These are phyloP conservation scores for Talaromyces pinophilus DNA, from an alignment of 2,329 filamentous ascomycete genomes.

Conservation along the genomic window DNA sequence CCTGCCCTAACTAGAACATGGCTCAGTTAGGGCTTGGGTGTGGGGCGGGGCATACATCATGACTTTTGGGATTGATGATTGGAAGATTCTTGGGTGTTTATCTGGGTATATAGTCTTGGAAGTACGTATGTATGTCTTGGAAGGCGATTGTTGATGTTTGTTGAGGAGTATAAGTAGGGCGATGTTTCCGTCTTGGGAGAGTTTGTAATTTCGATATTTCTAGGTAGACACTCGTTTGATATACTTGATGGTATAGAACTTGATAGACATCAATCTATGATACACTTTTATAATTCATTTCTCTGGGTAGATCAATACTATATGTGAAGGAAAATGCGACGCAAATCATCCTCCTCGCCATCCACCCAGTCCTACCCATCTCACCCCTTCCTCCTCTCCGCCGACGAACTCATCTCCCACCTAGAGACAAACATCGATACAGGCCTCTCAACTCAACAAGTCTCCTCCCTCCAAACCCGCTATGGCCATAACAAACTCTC, in stretches of 20 bases:
- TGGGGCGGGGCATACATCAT: slow-evolving; percentile 12
- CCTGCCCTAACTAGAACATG: slow-evolving; percentile 7
- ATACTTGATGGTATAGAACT: neutral
- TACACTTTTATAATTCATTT: neutral
- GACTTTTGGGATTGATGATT: slow-evolving; percentile 6
- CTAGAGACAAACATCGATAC: slow-evolving; percentile 52
- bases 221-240: slow-evolving; percentile 1
- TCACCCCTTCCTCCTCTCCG: slow-evolving; percentile 38
- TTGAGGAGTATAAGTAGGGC: neutral
- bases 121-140: slow-evolving; percentile 5
- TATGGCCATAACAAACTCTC: slow-evolving; percentile 56
- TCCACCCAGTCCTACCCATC: slow-evolving; percentile 15
- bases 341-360: slow-evolving; percentile 3
- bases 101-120: neutral
- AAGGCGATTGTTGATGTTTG: slow-evolving; percentile 1
- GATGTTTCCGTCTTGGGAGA: neutral
- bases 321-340: slow-evolving; percentile 7
- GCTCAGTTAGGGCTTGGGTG: neutral
- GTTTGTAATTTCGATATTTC: neutral
- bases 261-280: slow-evolving; percentile 3
- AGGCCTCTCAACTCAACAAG: slow-evolving; percentile 48
- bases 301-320: neutral
- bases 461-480: slow-evolving; percentile 46
- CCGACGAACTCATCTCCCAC: slow-evolving; percentile 45
- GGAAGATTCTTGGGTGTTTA: neutral